Conservation (phyloP, 148 eudicot species). For the Cornus kousa region DNA sequence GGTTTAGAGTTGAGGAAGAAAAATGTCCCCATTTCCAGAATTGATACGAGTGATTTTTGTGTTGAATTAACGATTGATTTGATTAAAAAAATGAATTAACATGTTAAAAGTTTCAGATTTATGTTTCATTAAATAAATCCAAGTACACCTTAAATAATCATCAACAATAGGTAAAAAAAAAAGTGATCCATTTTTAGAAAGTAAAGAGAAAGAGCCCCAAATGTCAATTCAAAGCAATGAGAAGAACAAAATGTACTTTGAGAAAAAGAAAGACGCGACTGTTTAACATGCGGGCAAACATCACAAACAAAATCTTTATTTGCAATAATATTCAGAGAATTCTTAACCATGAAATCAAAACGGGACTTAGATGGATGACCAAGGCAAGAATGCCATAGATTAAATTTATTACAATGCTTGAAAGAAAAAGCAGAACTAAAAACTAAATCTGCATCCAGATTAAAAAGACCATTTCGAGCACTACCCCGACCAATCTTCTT, state of each 20-base stretch:
- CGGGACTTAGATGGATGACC: not conserved
- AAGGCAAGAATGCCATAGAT: not conserved
- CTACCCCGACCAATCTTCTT: slow-evolving; percentile 4
- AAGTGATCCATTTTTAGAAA: slow-evolving; percentile 5
- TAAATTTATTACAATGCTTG: slow-evolving; percentile 6
- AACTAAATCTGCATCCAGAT: slow-evolving; percentile 6
- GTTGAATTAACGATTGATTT: slow-evolving; percentile 6
- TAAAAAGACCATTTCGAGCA: slow-evolving; percentile 9
- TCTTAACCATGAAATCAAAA: slow-evolving; percentile 10
- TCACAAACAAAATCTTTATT: not conserved
- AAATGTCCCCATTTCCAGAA: not conserved
- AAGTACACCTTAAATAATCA: too few species aligned
- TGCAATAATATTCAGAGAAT: not conserved
- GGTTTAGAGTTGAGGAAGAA: not conserved
- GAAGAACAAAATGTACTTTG: slow-evolving; percentile 1
- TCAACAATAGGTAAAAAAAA: not conserved
- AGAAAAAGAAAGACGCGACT: slow-evolving; percentile 5
- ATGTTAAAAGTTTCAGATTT: slow-evolving; percentile 1
- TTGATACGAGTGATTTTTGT: slow-evolving; percentile 4
- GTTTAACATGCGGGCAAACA: slow-evolving; percentile 5
- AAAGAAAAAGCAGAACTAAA: slow-evolving; percentile 2
- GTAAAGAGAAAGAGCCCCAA: slow-evolving; percentile 4
- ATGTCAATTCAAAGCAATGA: slow-evolving; percentile 9
- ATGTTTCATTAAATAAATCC: too few species aligned
- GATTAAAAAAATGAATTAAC: slow-evolving; percentile 14